A percentile compares a stretch with the other conserved stretches of the same genome.
These are phyloP conservation scores for Torulaspora quercuum DNA, from an alignment of 805 yeast genomes.

Conservation along the genomic window DNA sequence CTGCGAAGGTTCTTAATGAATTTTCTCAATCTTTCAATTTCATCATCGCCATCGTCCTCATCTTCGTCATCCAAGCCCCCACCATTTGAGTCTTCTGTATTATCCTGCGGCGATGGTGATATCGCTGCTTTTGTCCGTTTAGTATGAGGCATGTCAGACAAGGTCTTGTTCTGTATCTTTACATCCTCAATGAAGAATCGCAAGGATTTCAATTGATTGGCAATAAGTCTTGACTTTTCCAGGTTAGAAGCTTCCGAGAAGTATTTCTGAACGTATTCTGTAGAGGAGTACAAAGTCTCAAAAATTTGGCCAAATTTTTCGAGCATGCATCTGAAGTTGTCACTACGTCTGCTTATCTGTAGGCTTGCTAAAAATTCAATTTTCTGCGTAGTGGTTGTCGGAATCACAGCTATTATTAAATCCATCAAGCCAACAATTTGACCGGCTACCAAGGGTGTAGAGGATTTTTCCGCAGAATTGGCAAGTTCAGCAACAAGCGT, in stretches of 20 bases:
- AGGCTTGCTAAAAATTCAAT: constrained; percentile 38
- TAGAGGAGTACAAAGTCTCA: constrained; percentile 35
- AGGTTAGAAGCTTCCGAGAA: constrained; percentile 47
- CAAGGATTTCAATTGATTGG: constrained; percentile 52
- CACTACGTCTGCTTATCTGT: constrained; percentile 37
- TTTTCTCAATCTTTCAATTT: constrained; percentile 34
- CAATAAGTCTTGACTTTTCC: constrained; percentile 53
- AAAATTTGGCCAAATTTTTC: constrained; percentile 41
- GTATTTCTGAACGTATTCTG: constrained; percentile 44
- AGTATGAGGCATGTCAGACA: too few relatives aligned
- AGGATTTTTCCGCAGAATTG: constrained; percentile 22
- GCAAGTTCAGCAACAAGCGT: constrained; percentile 23
- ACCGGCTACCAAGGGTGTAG: constrained; percentile 15
- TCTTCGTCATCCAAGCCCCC: constrained; percentile 16
- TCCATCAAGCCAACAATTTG: constrained; percentile 40
- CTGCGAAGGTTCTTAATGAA: constrained; percentile 30
- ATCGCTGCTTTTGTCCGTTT: too few relatives aligned
- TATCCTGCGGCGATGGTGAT: background rate
- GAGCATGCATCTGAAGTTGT: constrained; percentile 35
- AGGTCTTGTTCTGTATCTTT: constrained; percentile 32
- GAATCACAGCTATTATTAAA: constrained; percentile 49
- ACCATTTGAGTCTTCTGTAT: constrained; percentile 1
- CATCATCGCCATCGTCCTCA: constrained; percentile 41
- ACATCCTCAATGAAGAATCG: constrained; percentile 48
- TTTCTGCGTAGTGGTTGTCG: constrained; percentile 46